Base-by-base conservation (phyloP, 139 green algal genomes). In the Chlorella vulgaris region DNA sequence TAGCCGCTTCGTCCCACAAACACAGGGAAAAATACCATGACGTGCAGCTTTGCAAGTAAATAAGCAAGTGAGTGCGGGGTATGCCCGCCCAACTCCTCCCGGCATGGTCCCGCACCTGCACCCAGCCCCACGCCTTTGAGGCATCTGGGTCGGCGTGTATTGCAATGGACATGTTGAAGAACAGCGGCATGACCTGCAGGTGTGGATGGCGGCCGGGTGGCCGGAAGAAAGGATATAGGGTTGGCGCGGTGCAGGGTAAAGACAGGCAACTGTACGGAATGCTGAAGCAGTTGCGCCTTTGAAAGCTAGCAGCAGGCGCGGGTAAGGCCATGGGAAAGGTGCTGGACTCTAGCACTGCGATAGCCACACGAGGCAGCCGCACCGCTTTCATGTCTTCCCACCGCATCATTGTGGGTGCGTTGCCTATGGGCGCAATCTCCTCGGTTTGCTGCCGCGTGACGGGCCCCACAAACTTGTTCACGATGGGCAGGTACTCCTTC, bases 121-220 rank as follows among this genome's bases (percentile, higher is more conserved):
- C 89, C 88, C 89, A 94, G 70, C 93, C 93, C 93, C 93, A 97
- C 60, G 87, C 88, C 87, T 92, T 81, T 26, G 93, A 92, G 47
- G 94, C 90, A 55, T 95, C 90, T 24, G 83, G 28, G 83, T 99
- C 94, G n/a, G 94, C 90, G 88, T 97, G 98, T 51, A 99, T 93
- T 28, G 88, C 91, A 15, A 97, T 89, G n/a, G 93, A 95, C 3
- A 95, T 86, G 88, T 98, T 96, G 82, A 95, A 88, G 96, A 96
- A 99, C 0, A 90, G 62, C 21, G 92, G 92, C 36, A 93, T 91
- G 15, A 96, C 88, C 33, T 83, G 87, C 39, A 7, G 6, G 22
- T 65, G 22, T 8, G 21, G 15, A 21, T 31, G n/a, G 55, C 55
- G n/a, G 22, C 28, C 15, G 15, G 47, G 47, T 55, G 15, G 47